Base-by-base conservation (phyloP, 495 filamentous ascomycete species). In the Neurospora sp. region DNA sequence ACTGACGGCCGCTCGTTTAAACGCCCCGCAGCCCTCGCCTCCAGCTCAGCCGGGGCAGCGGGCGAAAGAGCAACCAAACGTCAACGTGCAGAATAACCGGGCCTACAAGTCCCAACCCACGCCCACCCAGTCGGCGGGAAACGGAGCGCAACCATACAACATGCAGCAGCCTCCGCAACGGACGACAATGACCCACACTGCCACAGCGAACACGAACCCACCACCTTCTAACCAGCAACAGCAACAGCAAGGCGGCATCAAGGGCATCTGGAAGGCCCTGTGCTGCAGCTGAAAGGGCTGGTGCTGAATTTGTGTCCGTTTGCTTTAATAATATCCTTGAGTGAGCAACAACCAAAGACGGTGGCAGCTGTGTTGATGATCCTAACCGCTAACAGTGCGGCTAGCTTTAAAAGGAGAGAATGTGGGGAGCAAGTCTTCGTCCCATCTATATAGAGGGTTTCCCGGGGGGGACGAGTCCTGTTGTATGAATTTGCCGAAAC, bases 21-120 rank as follows among this genome's bases (percentile, higher is more conserved):
- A 99, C 91, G 93, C 93, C 85, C 91, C 89, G 88, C 92, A 93
- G 87, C 94, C 91, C 90, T 93, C 90, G 88, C 92, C 92, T 85
- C 93, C 93, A 85, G 92, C 72, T 18, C 76, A 74, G 74, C 39
- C 91, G 82, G 93, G 93, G 83, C 89, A 88, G 89, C 90, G 88
- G 85, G 94, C 92, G 88, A 90, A 89, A 88, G 91, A 93, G 83
- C 91, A 91, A 87, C 90, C 84, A 94, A 95, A 89, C 93, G 92
- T 84, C 79, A 85, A 85, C 85, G 89, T 35, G 54, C 54, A 66
- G 54, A 66, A 35, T 66, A 66, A 66, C 54, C 54, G 54, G 23
- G 54, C 54, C 12, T 66, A 66, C 27, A 66, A 66, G 54, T 66
- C 54, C 27, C 54, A 66, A 37, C 27, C 54, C 27, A 66, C 54